phyloP scores from a whole-genome alignment of 768 basidiomycete species.

The Paxillus ammoniavirescens region DNA sequence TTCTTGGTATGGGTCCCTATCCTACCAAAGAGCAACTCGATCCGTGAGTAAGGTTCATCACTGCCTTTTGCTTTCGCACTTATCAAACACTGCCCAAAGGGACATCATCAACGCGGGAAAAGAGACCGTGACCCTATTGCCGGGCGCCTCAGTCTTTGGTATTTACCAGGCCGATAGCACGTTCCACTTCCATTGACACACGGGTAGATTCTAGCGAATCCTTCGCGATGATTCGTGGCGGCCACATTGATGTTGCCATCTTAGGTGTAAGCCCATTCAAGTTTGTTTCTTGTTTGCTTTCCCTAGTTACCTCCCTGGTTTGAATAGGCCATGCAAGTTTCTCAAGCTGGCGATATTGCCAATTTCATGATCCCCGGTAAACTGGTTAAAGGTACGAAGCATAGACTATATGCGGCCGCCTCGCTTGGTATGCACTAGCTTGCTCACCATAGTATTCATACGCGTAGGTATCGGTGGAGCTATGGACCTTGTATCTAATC shows the following conservation, averaged over 20 bases:
- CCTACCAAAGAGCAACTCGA: slow-evolving; percentile 78
- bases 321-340: slow-evolving; percentile 88
- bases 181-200: background rate
- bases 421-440: background rate
- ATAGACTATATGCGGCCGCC: background rate
- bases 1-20: slow-evolving; percentile 89
- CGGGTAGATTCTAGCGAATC: slow-evolving; percentile 78
- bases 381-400: slow-evolving; percentile 66
- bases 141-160: slow-evolving; percentile 92
- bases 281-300: background rate
- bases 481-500: slow-evolving; percentile 96
- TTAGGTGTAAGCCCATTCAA: slow-evolving; percentile 63
- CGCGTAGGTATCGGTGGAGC: slow-evolving; percentile 85
- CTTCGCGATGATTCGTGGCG: slow-evolving; percentile 97
- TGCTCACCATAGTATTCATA: slow-evolving; percentile 11
- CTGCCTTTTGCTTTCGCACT: background rate
- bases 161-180: slow-evolving; percentile 20
- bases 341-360: slow-evolving; percentile 88
- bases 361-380: slow-evolving; percentile 99
- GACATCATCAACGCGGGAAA: slow-evolving; percentile 96
- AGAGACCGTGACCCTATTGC: slow-evolving; percentile 89
- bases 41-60: slow-evolving; percentile 51
- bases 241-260: slow-evolving; percentile 91
- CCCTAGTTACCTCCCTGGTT: slow-evolving; percentile 1
- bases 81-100: slow-evolving; percentile 34